Evolutionary conservation across 495 filamentous ascomycete species (phyloP).

Genomic region (Cairneyella variabilis): DNA sequence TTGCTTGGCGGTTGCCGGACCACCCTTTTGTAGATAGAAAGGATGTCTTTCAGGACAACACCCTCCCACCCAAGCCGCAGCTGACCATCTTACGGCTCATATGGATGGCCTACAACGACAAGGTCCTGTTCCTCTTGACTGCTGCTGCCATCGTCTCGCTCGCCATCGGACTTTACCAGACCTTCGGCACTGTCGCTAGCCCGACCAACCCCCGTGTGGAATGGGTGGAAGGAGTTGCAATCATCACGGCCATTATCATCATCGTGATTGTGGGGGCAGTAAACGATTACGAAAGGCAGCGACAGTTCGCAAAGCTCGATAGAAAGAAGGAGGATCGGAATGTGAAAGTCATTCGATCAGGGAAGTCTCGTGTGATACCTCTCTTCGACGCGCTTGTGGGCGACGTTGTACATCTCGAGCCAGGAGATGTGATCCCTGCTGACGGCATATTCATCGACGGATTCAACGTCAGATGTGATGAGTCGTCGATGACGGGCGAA

Average conservation of each 20-base stretch:
- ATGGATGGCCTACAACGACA: constrained; percentile 81
- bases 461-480: constrained; percentile 68
- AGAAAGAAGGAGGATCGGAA: constrained; percentile 71
- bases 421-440: constrained; percentile 77
- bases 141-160: constrained; percentile 74
- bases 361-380: constrained; percentile 64
- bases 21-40: too few relatives aligned
- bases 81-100: constrained; percentile 63
- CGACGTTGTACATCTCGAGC: constrained; percentile 75
- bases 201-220: constrained; percentile 41
- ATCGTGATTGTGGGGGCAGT: constrained; percentile 58
- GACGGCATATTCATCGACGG: constrained; percentile 69
- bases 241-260: constrained; percentile 63
- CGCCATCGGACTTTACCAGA: constrained; percentile 61
- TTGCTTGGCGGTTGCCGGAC: too few relatives aligned
- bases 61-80: too few relatives aligned
- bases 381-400: constrained; percentile 76
- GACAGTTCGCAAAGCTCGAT: constrained; percentile 72
- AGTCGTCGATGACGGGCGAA: constrained; percentile 78
- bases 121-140: constrained; percentile 72
- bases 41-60: too few relatives aligned
- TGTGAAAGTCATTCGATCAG: constrained; percentile 72
- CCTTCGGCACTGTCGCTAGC: constrained; percentile 35
- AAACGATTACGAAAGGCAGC: constrained; percentile 68
- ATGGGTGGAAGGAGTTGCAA: constrained; percentile 71